Conservation (phyloP, 2,329 filamentous ascomycete genomes). For the Grosmannia serpens region DNA sequence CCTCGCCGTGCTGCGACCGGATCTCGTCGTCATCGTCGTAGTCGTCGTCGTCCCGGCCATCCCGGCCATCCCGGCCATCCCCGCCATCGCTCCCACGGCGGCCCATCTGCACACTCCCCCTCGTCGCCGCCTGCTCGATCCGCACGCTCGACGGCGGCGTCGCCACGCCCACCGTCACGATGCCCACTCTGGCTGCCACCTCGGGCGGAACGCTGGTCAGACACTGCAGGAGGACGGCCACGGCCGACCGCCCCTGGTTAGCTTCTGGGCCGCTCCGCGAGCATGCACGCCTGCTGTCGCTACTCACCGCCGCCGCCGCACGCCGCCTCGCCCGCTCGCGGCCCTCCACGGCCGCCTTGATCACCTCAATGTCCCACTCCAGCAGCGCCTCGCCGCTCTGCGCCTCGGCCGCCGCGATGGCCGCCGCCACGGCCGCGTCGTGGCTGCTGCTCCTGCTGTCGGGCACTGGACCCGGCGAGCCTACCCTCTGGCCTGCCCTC, state of each 20-base stretch:
- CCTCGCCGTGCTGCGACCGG: neutral
- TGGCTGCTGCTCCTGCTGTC: neutral
- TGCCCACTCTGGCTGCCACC: constrained; percentile 2
- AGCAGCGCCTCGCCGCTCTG: constrained; percentile 4
- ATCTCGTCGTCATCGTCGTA: constrained; percentile 3
- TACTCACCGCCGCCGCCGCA: neutral
- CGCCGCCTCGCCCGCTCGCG: too few relatives aligned
- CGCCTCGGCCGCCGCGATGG: neutral
- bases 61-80: neutral
- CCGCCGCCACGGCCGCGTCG: neutral
- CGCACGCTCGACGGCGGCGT: neutral
- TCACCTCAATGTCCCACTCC: constrained; percentile 9
- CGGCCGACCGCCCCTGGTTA: constrained; percentile 4
- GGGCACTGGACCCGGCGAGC: neutral
- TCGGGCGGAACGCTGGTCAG: neutral
- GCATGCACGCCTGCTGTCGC: neutral
- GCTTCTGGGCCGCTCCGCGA: neutral
- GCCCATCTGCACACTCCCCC: neutral
- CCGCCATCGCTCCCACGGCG: neutral
- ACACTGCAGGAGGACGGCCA: constrained; percentile 3
- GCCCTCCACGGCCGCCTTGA: constrained; percentile 9
- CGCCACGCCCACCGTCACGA: constrained; percentile 2
- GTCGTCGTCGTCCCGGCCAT: neutral
- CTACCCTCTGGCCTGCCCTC: too few relatives aligned
- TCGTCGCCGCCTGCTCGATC: neutral